Base-by-base conservation (phyloP, 176 grass and related monocot species). In the Musa troglodytarum region DNA sequence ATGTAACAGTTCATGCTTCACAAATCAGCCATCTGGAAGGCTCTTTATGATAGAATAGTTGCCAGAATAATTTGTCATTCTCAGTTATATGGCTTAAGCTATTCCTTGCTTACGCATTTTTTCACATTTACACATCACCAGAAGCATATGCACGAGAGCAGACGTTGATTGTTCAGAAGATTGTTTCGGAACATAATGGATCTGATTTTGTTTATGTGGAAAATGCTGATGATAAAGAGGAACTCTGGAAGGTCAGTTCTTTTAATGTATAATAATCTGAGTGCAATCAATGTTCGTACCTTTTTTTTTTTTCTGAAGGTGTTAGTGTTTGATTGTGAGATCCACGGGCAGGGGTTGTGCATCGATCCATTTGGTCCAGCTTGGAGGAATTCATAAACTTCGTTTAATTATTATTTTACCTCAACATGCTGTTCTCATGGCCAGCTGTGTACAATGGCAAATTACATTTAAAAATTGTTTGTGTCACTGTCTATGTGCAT, bases 91-190 rank as follows among this genome's bases (percentile, higher is more conserved):
- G 21, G 23, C 29, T 76, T 64, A 17, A 62, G 34, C 16, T 63
- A 19, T 15, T 71, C 71, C 22, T 53, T 76, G 53, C 62, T 65
- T 28, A 24, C 72, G 13, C 25, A 53, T 66, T 72, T 53, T 64
- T 62, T 29, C n/a, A 43, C 11, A 12, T 78, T 78, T 81, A n/a
- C 29, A 29, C 75, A 88, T 87, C 56, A 69, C 50, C 80, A 98
- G 95, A 98, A 80, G 85, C 95, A 77, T 98, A 98, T 87, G 90
- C 95, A 74, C 82, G 82, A 69, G 95, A 98, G 82, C 95, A 98
- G 71, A 89, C 90, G 1, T 65, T 93, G 17, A 79, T 94, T 74
- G 95, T 99, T 82, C 95, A 99, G 82, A 99, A 94, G 76, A 93
- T 99, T 76, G 95, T 88, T 11, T 69, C 59, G 21, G 84, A 99